Conservation (phyloP, 345 rosid genomes). For the Diplotaxis tenuifolia region DNA sequence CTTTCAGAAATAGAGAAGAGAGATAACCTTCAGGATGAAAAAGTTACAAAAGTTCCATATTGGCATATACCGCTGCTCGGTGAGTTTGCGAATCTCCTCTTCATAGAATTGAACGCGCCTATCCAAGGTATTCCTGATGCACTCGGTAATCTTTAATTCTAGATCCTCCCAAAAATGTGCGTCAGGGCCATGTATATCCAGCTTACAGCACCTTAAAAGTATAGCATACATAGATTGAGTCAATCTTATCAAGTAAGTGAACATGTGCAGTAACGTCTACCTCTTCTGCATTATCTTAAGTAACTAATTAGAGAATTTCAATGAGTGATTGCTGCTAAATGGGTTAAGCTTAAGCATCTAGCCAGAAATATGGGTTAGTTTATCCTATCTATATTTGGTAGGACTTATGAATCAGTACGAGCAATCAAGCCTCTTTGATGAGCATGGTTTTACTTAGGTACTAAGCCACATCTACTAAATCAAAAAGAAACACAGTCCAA, state of each 20-base stretch:
- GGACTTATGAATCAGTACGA: not conserved
- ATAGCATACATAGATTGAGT: conserved; percentile 8
- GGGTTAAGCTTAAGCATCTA: conserved; percentile 14
- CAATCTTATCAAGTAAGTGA: not conserved
- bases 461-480: not conserved
- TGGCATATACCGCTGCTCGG: conserved; percentile 90
- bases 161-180: conserved; percentile 91
- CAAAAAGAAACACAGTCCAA: not conserved
- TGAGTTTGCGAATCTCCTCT: conserved; percentile 95
- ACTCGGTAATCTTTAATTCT: conserved; percentile 80
- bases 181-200: conserved; percentile 77
- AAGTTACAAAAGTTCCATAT: conserved; percentile 97
- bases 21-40: conserved; percentile 87
- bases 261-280: not conserved
- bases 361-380: not conserved
- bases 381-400: not conserved
- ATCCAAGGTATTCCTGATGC: conserved; percentile 79
- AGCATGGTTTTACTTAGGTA: not conserved
- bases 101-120: conserved; percentile 88
- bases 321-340: conserved; percentile 9
- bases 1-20: conserved; percentile 31
- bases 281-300: not conserved
- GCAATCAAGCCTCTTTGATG: conserved; percentile 1
- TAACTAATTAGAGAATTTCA: not conserved
- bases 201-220: conserved; percentile 84